Conservation (phyloP, 2,329 filamentous ascomycete genomes). For the Stachybotrys echinatus region DNA sequence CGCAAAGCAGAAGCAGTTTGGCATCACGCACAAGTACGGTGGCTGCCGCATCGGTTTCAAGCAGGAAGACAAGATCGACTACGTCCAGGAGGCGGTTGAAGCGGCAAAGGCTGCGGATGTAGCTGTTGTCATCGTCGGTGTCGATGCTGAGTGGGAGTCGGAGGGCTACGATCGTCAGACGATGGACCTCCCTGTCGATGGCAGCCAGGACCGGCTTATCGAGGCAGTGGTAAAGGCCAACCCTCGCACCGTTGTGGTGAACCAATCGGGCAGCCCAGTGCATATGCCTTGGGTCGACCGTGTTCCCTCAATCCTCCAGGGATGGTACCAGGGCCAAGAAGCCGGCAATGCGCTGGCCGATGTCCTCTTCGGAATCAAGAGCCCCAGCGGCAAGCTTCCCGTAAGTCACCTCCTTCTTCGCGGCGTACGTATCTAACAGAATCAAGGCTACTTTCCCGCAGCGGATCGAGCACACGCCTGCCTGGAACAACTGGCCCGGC, state of each 20-base stretch:
- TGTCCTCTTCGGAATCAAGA: conserved; percentile 62
- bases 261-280: conserved; percentile 29
- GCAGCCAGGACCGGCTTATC: conserved; percentile 53
- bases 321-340: conserved; percentile 52
- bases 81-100: conserved; percentile 59
- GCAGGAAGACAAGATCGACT: conserved; percentile 56
- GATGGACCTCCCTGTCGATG: conserved; percentile 59
- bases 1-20: conserved; percentile 52
- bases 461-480: conserved; percentile 59
- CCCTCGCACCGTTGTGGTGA: conserved; percentile 61
- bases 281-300: conserved; percentile 65
- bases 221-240: conserved; percentile 58
- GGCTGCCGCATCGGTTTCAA: conserved; percentile 69
- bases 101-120: conserved; percentile 59
- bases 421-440: not conserved
- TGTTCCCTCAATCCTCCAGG: conserved; percentile 62
- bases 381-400: conserved; percentile 66
- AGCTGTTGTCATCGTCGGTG: conserved; percentile 62
- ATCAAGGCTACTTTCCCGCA: conserved; percentile 59
- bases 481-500: conserved; percentile 68
- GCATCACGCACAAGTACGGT: conserved; percentile 60
- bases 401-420: conserved; percentile 19
- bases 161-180: conserved; percentile 72
- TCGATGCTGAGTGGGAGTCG: conserved; percentile 72
- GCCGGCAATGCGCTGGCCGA: conserved; percentile 64